Evolutionary conservation across 2,329 filamentous ascomycete genomes (phyloP).

Genomic region (Aspergillus neotritici): DNA sequence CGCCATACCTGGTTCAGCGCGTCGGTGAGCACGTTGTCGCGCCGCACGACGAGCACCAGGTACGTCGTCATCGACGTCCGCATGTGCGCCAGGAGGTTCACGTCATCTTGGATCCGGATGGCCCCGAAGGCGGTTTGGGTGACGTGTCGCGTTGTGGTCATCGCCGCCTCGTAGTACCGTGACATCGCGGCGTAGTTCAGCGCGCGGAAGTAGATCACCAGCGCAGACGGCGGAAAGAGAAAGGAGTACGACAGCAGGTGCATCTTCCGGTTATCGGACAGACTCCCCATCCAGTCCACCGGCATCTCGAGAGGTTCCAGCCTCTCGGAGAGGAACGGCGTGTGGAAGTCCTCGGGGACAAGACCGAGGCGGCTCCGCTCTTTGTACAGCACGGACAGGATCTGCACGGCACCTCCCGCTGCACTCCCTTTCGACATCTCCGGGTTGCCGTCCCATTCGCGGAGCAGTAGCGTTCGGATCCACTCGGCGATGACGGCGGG

Average conservation of each 20-base stretch:
- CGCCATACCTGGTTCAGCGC: constrained; percentile 86
- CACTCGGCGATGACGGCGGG: constrained; percentile 38
- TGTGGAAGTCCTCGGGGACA: constrained; percentile 63
- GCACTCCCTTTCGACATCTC: constrained; percentile 64
- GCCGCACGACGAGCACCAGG: constrained; percentile 62
- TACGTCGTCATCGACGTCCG: constrained; percentile 65
- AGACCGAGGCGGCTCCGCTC: constrained; percentile 63
- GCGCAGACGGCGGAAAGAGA: constrained; percentile 65
- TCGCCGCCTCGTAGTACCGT: constrained; percentile 65
- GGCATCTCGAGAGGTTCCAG: constrained; percentile 72
- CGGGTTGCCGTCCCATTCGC: constrained; percentile 73
- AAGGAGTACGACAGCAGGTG: constrained; percentile 78
- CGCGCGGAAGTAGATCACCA: constrained; percentile 79
- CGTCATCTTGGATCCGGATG: constrained; percentile 50
- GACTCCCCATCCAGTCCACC: constrained; percentile 61
- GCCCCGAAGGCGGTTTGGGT: constrained; percentile 41
- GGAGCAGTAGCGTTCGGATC: constrained; percentile 62
- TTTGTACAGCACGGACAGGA: constrained; percentile 69
- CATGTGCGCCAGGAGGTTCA: constrained; percentile 58
- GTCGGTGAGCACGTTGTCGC: constrained; percentile 64
- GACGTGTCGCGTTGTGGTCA: constrained; percentile 42
- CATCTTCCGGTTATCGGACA: constrained; percentile 55
- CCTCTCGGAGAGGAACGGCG: constrained; percentile 68
- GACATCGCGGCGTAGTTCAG: constrained; percentile 87
- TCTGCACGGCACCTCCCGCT: constrained; percentile 69